These are phyloP conservation scores for Candida berthetii DNA, from an alignment of 805 yeast genomes.

Conservation along the genomic window DNA sequence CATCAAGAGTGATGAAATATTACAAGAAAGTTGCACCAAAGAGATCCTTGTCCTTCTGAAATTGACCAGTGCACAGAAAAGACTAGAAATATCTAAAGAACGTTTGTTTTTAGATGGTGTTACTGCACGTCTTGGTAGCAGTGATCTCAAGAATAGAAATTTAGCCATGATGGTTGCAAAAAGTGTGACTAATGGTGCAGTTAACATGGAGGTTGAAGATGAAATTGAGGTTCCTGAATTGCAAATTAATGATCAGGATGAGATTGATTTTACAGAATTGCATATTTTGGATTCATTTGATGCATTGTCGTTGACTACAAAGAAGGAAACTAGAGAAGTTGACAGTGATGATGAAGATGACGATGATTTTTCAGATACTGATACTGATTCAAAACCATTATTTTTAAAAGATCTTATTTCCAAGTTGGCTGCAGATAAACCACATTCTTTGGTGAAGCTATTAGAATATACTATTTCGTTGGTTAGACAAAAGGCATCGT, in stretches of 20 bases:
- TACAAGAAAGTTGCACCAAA: slow-evolving; percentile 45
- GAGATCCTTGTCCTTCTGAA: slow-evolving; percentile 33
- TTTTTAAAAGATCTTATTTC: slow-evolving; percentile 68
- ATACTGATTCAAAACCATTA: slow-evolving; percentile 46
- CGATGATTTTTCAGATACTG: slow-evolving; percentile 20
- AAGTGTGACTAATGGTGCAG: slow-evolving; percentile 23
- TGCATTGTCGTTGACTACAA: slow-evolving; percentile 4
- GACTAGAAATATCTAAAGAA: slow-evolving; percentile 27
- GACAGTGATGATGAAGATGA: slow-evolving; percentile 23
- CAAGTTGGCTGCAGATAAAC: slow-evolving; percentile 41
- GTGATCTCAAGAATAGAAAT: slow-evolving; percentile 35
- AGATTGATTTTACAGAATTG: slow-evolving; percentile 4
- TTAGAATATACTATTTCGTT: slow-evolving; percentile 45
- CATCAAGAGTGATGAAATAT: slow-evolving; percentile 31
- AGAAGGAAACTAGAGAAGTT: slow-evolving; percentile 4
- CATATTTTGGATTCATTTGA: slow-evolving; percentile 1
- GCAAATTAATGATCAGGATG: slow-evolving; percentile 2
- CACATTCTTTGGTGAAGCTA: slow-evolving; percentile 33
- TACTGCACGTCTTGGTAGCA: slow-evolving; percentile 48
- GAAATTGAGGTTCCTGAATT: slow-evolving; percentile 6
- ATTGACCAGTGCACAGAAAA: slow-evolving; percentile 14
- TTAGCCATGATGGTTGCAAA: slow-evolving; percentile 59
- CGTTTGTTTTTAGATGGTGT: slow-evolving; percentile 40
- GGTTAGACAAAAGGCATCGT: slow-evolving; percentile 54
- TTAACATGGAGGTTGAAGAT: slow-evolving; percentile 23